Evolutionary conservation across 2,329 filamentous ascomycete species (phyloP), one percentile per base, ranked within the genome.

Genomic region (Beauveria sp.): DNA sequence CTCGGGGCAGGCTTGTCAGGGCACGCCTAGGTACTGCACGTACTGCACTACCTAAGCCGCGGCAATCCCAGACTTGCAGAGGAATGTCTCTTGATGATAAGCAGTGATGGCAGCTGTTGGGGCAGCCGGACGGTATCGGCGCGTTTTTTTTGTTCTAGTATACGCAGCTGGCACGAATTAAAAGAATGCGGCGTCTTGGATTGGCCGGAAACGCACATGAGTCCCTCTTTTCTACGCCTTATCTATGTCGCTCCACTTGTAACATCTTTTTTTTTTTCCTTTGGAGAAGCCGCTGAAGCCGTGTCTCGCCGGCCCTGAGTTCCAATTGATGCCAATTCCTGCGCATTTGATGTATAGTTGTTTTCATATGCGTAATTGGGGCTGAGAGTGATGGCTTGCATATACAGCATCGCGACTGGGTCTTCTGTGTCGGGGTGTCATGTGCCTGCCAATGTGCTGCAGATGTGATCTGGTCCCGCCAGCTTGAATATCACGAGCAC

Each of bases 101-200:
- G 22, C 3, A 20, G 26, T 12, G 16, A 46, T 20, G 6, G 22
- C 3, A 31, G 22, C 24, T 45, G 24, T 22, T 43, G 45, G 45
- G 54, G 9, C 31, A 26, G 54, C 42, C 34, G 55, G 46, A 59
- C 56, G 56, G 56, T 51, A 59, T 51, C 56, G 46, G 56, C 56
- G 56, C 12, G 22, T 24, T 24, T 12, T 48, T 38, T 49, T 57
- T 48, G 14, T 31, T 38, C 12, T 22, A 9, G 16, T n/a, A 8
- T 6, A 10, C 38, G 52, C 38, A 28, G 52, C 22, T 28, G 38
- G 46, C 18, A 51, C 46, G 28, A 40, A 28, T 9, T 18, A 31
- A 46, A 28, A 51, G 20, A 50, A 58, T 31, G 34, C 16, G 34
- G n/a, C 56, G 34, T 42, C 56, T 51, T 16, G 18, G 31, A 59